phyloP scores from a whole-genome alignment of 2,329 filamentous ascomycete genomes.

The Paraphoma sp. region DNA sequence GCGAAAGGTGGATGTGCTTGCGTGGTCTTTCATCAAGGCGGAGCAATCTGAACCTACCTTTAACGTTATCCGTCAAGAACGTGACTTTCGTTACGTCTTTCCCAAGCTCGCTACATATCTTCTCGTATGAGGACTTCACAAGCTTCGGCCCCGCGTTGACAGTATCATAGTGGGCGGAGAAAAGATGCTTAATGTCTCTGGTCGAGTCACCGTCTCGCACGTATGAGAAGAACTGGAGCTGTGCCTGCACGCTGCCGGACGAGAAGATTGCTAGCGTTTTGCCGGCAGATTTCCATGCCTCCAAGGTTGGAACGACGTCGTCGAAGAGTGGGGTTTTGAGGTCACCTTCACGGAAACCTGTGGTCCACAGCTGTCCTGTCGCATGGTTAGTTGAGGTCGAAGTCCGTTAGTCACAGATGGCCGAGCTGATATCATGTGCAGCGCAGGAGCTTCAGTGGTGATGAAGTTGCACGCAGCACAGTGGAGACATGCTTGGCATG shows the following conservation, averaged over 20 bases:
- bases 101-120: conserved; percentile 61
- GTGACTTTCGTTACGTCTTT: conserved; percentile 64
- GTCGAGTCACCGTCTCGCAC: conserved; percentile 47
- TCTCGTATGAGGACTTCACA: conserved; percentile 70
- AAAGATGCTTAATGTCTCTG: conserved; percentile 49
- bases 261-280: conserved; percentile 77
- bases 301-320: conserved; percentile 72
- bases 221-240: conserved; percentile 79
- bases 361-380: conserved; percentile 73
- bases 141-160: conserved; percentile 80
- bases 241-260: conserved; percentile 79
- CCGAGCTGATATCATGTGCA: conserved; percentile 5
- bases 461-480: background rate
- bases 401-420: conserved; percentile 6
- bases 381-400: conserved; percentile 25
- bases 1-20: conserved; percentile 4
- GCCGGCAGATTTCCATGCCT: conserved; percentile 63
- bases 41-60: conserved; percentile 45
- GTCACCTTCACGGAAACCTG: conserved; percentile 73
- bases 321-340: conserved; percentile 76
- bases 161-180: conserved; percentile 69
- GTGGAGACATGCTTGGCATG: background rate
- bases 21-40: conserved; percentile 15
- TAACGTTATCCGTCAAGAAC: conserved; percentile 83
- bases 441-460: background rate